Conservation (phyloP, 768 basidiomycete species). For the Psilocybe sp. region DNA sequence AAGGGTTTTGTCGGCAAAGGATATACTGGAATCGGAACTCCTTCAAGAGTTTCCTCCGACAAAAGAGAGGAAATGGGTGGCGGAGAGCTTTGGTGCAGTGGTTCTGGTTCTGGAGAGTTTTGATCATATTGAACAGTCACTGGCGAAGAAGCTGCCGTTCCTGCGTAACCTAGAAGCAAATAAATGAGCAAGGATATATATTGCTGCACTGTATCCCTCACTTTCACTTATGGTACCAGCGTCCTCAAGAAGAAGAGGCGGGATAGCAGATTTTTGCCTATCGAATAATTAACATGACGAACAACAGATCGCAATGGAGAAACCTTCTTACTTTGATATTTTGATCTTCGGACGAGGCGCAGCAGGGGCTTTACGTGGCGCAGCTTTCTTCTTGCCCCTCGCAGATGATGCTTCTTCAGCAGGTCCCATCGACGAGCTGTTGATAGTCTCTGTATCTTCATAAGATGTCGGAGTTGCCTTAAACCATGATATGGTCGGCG, state of each 20-base stretch:
- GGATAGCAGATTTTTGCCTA: conserved; percentile 30
- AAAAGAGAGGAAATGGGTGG: conserved; percentile 19
- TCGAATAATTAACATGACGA: conserved; percentile 14
- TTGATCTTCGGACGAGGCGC: conserved; percentile 35
- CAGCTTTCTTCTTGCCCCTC: conserved; percentile 47
- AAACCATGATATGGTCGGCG: conserved; percentile 40
- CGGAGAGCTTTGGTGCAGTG: conserved; percentile 29
- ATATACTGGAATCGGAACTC: conserved; percentile 65
- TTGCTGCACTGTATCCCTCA: conserved; percentile 20
- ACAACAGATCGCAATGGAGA: conserved; percentile 2
- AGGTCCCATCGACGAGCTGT: conserved; percentile 19
- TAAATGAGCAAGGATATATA: conserved; percentile 1
- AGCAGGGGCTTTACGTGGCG: conserved; percentile 41
- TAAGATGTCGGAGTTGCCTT: conserved; percentile 36
- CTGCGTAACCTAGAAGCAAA: conserved; percentile 47
- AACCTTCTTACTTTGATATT: conserved; percentile 28
- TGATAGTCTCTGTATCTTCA: conserved; percentile 27
- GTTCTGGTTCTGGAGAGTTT: conserved; percentile 52
- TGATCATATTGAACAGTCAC: conserved; percentile 45
- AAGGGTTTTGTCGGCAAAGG: conserved; percentile 83
- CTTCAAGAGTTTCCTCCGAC: conserved; percentile 48
- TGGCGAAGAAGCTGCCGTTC: conserved; percentile 75
- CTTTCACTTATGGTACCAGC: conserved; percentile 61
- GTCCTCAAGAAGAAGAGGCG: conserved; percentile 45
- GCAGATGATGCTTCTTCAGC: conserved; percentile 31